Evolutionary conservation across 129 eudicot genomes (phyloP), one percentile per base, ranked within the genome.

Genomic region (Cynara cardunculus): DNA sequence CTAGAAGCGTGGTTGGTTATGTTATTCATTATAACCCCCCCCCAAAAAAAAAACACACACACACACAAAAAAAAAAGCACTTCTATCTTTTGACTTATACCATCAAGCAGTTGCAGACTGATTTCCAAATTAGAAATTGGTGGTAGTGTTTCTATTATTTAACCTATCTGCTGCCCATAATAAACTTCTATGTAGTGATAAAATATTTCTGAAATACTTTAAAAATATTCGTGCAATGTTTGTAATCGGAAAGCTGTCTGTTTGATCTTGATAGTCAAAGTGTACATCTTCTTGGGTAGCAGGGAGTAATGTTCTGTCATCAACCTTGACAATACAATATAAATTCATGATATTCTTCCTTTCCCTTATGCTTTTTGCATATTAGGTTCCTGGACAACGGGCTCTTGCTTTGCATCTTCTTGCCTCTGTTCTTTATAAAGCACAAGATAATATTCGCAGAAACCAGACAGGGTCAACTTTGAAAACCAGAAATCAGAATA

Each of bases 321-420:
- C 5, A 75, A 56, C 44, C 78, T 75, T 53, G 70, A 75, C 14
- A 19, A 31, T 30, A 56, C 62, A 82, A 65, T 31, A 75, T n/a
- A n/a, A 74, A 24, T 22, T 72, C 39, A 39, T 75, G 22, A 56
- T 65, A 66, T 59, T 39, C 44, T 67, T 75, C 28, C 21, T 37
- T 75, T 78, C 34, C 70, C 34, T 73, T 9, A 18, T 80, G 73
- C 64, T 79, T 62, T 84, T 49, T 64, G 65, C 72, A 75, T 83
- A 80, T 77, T 81, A 96, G 99, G 86, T 96, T 79, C 96, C 99
- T 56, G 97, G 97, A 71, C 99, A 96, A 74, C 87, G 98, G 32
- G 80, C 94, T 39, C 87, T 93, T 89, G 98, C 99, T 64, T 83
- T 96, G 83, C 94, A 89, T 88, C 87, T 93, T 68, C 88, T 96